A percentile compares a stretch with the other conserved stretches of the same genome.
Evolutionary conservation across 208 protist genomes (phyloP).

Genomic region (Trypanosomatidae sp.): DNA sequence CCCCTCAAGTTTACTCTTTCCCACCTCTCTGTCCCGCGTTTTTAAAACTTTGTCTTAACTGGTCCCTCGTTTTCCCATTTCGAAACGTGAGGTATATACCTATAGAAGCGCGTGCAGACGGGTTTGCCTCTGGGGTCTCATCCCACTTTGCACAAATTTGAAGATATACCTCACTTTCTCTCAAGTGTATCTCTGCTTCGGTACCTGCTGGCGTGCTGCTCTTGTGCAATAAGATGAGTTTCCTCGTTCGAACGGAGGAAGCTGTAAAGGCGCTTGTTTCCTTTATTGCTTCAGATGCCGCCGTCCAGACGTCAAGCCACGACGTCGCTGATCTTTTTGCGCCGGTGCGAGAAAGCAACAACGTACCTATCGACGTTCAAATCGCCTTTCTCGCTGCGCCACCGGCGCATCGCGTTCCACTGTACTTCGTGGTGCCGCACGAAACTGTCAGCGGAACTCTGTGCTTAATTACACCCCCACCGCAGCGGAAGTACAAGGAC

Average conservation of each 20-base stretch:
- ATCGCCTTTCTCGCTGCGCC: conserved; percentile 74
- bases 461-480: conserved; percentile 81
- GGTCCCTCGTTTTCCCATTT: no score
- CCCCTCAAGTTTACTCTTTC: background rate
- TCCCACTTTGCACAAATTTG: background rate
- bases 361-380: conserved; percentile 65
- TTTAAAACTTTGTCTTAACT: background rate
- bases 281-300: conserved; percentile 38
- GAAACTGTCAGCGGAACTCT: conserved; percentile 65
- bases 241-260: conserved; percentile 45
- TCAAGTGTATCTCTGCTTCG: conserved; percentile 4
- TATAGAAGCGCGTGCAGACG: background rate
- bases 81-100: background rate
- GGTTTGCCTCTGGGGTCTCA: background rate
- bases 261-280: conserved; percentile 56
- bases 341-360: conserved; percentile 27
- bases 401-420: conserved; percentile 73
- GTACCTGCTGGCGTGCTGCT: background rate
- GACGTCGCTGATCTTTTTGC: conserved; percentile 47
- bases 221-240: conserved; percentile 29
- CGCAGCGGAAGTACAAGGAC: conserved; percentile 79
- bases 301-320: conserved; percentile 9
- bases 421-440: conserved; percentile 78
- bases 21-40: background rate
- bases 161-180: background rate